A percentile compares a stretch with the other conserved stretches of the same genome.
These are phyloP conservation scores for Calonectria pseudoreteaudii DNA, from an alignment of 2,329 filamentous ascomycete species.

Conservation along the genomic window DNA sequence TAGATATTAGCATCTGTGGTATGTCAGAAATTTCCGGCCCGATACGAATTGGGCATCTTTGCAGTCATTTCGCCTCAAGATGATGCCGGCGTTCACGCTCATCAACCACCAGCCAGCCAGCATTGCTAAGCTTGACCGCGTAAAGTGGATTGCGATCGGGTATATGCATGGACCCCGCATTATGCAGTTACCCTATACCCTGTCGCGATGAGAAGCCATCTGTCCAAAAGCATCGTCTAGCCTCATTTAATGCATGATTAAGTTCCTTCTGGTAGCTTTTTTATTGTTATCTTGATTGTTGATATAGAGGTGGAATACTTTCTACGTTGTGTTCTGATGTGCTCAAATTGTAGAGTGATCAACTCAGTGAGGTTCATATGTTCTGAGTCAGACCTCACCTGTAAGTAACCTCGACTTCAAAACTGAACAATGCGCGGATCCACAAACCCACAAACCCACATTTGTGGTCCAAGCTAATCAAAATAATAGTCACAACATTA, in stretches of 20 bases:
- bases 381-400: too few relatives aligned
- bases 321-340: background rate
- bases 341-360: background rate
- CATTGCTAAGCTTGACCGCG: background rate
- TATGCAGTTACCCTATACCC: background rate
- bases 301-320: fast-evolving
- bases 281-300: background rate
- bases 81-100: conserved; percentile 8
- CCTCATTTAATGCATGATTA: background rate
- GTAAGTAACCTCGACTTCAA: background rate
- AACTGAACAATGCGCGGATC: background rate
- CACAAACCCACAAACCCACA: background rate
- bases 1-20: background rate
- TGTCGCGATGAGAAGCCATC: background rate
- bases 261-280: background rate
- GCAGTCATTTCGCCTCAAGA: background rate
- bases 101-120: background rate
- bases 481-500: background rate
- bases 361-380: background rate
- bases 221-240: background rate
- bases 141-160: background rate
- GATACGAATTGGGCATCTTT: background rate
- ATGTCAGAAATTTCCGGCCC: background rate
- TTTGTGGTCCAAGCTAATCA: background rate
- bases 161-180: conserved; percentile 15